Evolutionary conservation across 257 asterid genomes (phyloP).

Genomic region (Ocimum tenuiflorum): DNA sequence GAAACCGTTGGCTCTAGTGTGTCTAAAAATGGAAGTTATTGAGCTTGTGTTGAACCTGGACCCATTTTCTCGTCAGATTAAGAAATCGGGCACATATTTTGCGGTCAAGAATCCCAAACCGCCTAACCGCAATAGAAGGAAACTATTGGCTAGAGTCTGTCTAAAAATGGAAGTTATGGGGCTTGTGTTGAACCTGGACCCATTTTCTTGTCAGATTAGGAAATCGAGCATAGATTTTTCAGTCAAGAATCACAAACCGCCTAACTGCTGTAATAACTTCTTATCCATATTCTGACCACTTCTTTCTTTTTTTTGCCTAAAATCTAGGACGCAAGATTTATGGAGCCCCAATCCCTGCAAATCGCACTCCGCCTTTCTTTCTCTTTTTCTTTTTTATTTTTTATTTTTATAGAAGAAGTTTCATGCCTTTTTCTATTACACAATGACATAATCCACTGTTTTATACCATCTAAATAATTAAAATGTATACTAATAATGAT

Average conservation of each 20-base stretch:
- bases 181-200: slow-evolving; percentile 16
- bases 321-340: slow-evolving; percentile 19
- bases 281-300: not conserved
- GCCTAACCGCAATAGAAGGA: not conserved
- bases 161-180: not conserved
- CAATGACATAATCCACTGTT: too few species aligned
- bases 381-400: too few species aligned
- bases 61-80: not conserved
- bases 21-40: not conserved
- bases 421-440: too few species aligned
- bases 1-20: not conserved
- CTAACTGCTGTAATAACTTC: slow-evolving; percentile 15
- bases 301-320: slow-evolving; percentile 21
- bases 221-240: not conserved
- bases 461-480: too few species aligned
- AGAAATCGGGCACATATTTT: not conserved
- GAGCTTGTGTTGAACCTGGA: slow-evolving; percentile 15
- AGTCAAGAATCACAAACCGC: slow-evolving; percentile 12
- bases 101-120: not conserved
- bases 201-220: not conserved
- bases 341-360: slow-evolving; percentile 17
- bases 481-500: too few species aligned
- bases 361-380: not conserved
- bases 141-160: not conserved
- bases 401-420: too few species aligned